A percentile compares a stretch with the other conserved stretches of the same genome.
Evolutionary conservation across 2,329 filamentous ascomycete genomes (phyloP).

Genomic region (Incumbomyces delicatus): DNA sequence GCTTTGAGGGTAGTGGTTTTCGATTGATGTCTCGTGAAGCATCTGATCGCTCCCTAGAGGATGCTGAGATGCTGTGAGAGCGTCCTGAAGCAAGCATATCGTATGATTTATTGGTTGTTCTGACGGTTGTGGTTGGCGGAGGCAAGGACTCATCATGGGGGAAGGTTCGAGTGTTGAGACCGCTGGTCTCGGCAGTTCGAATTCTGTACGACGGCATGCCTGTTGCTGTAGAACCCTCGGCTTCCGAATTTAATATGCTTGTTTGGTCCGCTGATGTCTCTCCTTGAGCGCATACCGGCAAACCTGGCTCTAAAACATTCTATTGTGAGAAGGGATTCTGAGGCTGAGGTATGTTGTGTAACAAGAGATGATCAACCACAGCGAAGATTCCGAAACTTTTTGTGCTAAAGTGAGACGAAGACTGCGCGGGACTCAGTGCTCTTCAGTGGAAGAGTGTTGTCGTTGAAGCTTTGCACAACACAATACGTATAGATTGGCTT

Average conservation of each 20-base stretch:
- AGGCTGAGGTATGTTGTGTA: constrained; percentile 5
- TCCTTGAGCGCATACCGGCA: constrained; percentile 4
- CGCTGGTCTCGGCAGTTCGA: constrained; percentile 5
- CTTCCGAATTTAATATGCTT: not conserved
- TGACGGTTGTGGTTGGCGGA: not conserved
- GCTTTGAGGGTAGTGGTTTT: not conserved
- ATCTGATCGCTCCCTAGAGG: not conserved
- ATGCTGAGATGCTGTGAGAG: not conserved
- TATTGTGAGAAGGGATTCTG: not conserved
- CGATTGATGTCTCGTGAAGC: not conserved
- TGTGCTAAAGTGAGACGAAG: not conserved
- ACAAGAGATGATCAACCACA: constrained; percentile 1
- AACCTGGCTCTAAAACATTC: constrained; percentile 2
- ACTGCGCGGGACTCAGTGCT: not conserved
- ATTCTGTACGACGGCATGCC: constrained; percentile 6
- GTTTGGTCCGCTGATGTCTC: not conserved
- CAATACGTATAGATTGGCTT: not conserved
- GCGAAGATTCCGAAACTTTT: not conserved
- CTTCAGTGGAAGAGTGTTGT: not conserved
- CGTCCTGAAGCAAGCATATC: not conserved
- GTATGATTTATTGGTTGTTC: not conserved
- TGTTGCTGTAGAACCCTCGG: not conserved
- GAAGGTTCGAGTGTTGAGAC: not conserved
- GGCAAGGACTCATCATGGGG: not conserved
- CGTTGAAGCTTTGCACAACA: not conserved